These are phyloP conservation scores for Epichloe gansuensis DNA, from an alignment of 2,329 filamentous ascomycete genomes.

Conservation along the genomic window DNA sequence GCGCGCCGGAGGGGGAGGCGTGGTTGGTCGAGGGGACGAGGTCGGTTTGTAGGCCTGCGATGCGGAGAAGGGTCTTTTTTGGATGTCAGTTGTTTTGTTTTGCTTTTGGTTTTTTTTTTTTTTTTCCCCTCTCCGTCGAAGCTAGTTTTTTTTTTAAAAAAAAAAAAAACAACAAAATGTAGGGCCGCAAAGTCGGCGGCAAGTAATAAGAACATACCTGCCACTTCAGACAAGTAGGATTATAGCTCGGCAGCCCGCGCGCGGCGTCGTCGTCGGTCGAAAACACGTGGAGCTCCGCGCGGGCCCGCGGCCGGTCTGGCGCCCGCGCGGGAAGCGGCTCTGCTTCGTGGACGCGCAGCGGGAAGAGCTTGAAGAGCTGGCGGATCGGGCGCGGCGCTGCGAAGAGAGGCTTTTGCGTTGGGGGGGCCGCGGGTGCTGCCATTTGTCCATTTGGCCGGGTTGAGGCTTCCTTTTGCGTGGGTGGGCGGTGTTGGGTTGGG, in stretches of 20 bases:
- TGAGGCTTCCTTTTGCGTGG: too few relatives aligned
- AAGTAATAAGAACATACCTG: conserved; percentile 49
- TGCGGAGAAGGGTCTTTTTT: conserved; percentile 59
- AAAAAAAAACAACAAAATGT: not conserved
- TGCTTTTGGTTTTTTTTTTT: not conserved
- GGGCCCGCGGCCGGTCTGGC: conserved; percentile 23
- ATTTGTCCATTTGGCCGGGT: not conserved
- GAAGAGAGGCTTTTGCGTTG: conserved; percentile 26
- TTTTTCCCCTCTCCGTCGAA: not conserved
- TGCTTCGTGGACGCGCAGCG: conserved; percentile 59
- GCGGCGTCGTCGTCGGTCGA: conserved; percentile 48
- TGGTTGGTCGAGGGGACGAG: conserved; percentile 74
- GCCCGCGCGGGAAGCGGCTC: conserved; percentile 61
- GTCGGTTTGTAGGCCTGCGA: conserved; percentile 55
- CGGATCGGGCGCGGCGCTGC: conserved; percentile 63
- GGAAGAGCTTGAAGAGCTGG: conserved; percentile 72
- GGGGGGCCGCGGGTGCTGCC: conserved; percentile 7
- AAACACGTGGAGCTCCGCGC: conserved; percentile 64
- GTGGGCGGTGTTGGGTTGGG: too few relatives aligned
- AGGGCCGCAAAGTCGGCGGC: too few relatives aligned
- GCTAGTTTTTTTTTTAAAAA: too few relatives aligned
- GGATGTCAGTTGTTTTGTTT: too few relatives aligned
- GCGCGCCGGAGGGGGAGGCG: conserved; percentile 74
- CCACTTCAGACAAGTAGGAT: conserved; percentile 90
- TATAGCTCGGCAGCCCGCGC: conserved; percentile 61